Conservation (phyloP, 163 green algal genomes). For the Chloromonas sp. region DNA sequence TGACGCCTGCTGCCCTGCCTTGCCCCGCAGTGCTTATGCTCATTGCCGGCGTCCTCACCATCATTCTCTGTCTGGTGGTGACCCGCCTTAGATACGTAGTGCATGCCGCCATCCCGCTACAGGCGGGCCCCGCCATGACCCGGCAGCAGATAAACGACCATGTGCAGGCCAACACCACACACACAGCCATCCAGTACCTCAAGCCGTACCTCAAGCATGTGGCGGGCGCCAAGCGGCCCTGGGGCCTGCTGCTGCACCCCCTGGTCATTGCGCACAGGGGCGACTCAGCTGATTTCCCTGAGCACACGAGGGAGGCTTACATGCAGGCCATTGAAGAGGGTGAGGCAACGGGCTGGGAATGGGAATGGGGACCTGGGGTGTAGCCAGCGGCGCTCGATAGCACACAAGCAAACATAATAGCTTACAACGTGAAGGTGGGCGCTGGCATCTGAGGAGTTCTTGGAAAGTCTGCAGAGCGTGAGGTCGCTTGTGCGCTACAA, state of each 20-base stretch:
- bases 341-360: background rate
- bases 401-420: too few relatives aligned
- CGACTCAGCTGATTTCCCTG: conserved; percentile 28
- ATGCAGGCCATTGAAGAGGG: conserved; percentile 22
- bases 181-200: too few relatives aligned
- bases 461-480: too few relatives aligned
- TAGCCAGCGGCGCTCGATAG: too few relatives aligned
- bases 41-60: background rate
- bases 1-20: background rate
- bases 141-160: too few relatives aligned
- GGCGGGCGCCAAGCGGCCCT: background rate
- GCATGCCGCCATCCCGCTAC: background rate
- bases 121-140: background rate
- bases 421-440: too few relatives aligned
- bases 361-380: too few relatives aligned
- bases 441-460: too few relatives aligned
- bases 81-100: background rate
- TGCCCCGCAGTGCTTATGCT: background rate
- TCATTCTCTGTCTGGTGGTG: conserved; percentile 10
- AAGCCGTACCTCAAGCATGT: too few relatives aligned
- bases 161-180: too few relatives aligned
- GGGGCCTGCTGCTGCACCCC: background rate
- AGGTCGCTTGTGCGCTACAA: too few relatives aligned
- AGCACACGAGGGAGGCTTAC: conserved; percentile 45
- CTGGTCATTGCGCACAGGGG: conserved; percentile 38